phyloP scores from a whole-genome alignment of 192 early-diverging fungal genomes.

The Podila verticillata region DNA sequence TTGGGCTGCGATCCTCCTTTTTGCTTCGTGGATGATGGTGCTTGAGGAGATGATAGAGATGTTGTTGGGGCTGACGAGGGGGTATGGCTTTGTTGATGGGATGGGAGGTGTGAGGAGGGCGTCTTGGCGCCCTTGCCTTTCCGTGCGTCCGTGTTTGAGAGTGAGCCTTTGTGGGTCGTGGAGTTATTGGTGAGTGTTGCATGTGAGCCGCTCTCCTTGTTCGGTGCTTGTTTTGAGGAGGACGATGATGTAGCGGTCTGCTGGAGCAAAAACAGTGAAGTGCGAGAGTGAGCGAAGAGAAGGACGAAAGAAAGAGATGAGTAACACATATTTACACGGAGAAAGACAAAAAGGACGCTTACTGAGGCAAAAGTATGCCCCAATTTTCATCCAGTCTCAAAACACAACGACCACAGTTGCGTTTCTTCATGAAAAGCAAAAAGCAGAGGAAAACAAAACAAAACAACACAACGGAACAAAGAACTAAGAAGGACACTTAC shows the following conservation, averaged over 20 bases:
- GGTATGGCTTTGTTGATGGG: not conserved
- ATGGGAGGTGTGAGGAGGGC: too few relatives aligned
- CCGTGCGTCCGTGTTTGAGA: not conserved
- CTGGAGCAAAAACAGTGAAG: not conserved
- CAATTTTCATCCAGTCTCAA: too few relatives aligned
- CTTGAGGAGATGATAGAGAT: not conserved
- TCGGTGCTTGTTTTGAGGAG: not conserved
- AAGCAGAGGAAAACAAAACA: too few relatives aligned
- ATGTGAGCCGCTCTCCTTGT: not conserved
- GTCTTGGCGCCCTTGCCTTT: not conserved
- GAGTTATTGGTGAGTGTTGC: not conserved
- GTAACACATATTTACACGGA: not conserved
- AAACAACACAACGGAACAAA: too few relatives aligned
- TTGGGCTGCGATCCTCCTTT: slow-evolving; percentile 10
- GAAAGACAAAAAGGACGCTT: not conserved
- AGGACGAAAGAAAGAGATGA: too few relatives aligned
- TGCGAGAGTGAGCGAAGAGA: too few relatives aligned
- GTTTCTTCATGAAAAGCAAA: too few relatives aligned
- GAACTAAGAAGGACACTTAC: too few relatives aligned
- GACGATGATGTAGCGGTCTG: not conserved
- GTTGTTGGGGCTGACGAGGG: not conserved
- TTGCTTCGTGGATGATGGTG: slow-evolving; percentile 5
- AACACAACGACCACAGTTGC: too few relatives aligned
- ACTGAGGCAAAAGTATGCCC: not conserved
- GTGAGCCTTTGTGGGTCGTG: not conserved